Base-by-base conservation (phyloP, 768 basidiomycete genomes). In the Rubroboletus pulcherrimus region DNA sequence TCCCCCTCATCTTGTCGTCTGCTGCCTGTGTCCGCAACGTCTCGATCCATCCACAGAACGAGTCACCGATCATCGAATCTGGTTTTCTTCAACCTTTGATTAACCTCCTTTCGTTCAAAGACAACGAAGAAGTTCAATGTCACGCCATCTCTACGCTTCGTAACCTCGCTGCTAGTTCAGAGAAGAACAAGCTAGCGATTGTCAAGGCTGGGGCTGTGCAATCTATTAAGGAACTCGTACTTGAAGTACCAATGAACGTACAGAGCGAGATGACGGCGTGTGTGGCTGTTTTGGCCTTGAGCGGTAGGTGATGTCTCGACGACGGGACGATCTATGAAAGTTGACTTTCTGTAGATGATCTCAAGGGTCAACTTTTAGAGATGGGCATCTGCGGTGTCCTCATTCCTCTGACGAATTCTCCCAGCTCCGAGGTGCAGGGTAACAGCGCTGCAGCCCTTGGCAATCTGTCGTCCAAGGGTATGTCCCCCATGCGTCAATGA, bases 211-310 rank as follows among this genome's bases (percentile, higher is more conserved):
- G 97, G 5, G 97, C 97, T 17, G 88, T 98, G 4, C 91, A 93
- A 67, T 87, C 91, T 42, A 99, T 99, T 75, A 97, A 97, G 74
- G 93, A 98, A 66, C 78, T 99, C 17, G 94, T 99, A 2, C 77
- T 99, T 12, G 89, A 89, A 65, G 96, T 98, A 1, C 94, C 97
- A 4, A 85, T 97, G 77, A 90, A 89, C 58, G 97, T 99, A 11
- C 97, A 99, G 75, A 96, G 93, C 66, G 97, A 98, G 75, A 99
- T 99, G 97, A 99, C 97, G 41, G 97, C 97, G 7, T 98, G 96
- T 64, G 89, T 98, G 42, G 97, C 97, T 17, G 97, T 98, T 14
- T 74, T 99, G 58, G 97, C 96, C 6, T 71, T 99, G 63, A 96
- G 93, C 64, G 95, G 95, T 96, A 70, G 53, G 89, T 64, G 11